Evolutionary conservation across 2,329 filamentous ascomycete genomes (phyloP).

Genomic region (Diplodia seriata): DNA sequence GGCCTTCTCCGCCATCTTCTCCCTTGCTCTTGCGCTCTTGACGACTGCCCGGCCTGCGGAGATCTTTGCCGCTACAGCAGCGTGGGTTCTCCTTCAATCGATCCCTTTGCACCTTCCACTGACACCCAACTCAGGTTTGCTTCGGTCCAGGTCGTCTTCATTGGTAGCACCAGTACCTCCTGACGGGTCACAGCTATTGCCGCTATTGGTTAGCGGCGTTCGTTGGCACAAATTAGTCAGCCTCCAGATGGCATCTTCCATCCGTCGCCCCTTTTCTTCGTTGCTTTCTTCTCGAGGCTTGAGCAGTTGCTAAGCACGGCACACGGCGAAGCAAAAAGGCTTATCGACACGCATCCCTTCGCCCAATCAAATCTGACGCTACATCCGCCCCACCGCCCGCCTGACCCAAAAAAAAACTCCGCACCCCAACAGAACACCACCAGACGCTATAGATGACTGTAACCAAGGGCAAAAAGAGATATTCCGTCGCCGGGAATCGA

Average conservation of each 20-base stretch:
- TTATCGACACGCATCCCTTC: not conserved
- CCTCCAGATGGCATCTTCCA: not conserved
- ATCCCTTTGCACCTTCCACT: too few relatives aligned
- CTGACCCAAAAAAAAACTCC: not conserved
- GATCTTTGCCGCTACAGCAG: slow-evolving; percentile 5
- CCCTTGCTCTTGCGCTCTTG: not conserved
- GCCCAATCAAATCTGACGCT: not conserved
- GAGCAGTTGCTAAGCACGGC: not conserved
- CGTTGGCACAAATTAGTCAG: too few relatives aligned
- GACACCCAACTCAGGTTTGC: not conserved
- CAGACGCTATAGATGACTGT: not conserved
- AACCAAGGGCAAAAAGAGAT: slow-evolving; percentile 1
- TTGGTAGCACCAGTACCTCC: not conserved
- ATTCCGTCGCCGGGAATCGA: slow-evolving; percentile 30
- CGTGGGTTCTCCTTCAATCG: not conserved
- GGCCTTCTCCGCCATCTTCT: not conserved
- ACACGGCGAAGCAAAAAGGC: not conserved
- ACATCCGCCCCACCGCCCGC: slow-evolving; percentile 3
- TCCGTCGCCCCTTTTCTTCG: not conserved
- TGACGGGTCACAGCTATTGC: not conserved
- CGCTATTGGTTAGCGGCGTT: too few relatives aligned
- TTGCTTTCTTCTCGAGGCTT: not conserved
- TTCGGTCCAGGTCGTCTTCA: not conserved
- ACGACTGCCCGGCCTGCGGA: not conserved
- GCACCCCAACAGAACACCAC: not conserved